These are phyloP conservation scores for Sanghuangporus sanghuang DNA, from an alignment of 1,284 basidiomycete species.

Conservation along the genomic window DNA sequence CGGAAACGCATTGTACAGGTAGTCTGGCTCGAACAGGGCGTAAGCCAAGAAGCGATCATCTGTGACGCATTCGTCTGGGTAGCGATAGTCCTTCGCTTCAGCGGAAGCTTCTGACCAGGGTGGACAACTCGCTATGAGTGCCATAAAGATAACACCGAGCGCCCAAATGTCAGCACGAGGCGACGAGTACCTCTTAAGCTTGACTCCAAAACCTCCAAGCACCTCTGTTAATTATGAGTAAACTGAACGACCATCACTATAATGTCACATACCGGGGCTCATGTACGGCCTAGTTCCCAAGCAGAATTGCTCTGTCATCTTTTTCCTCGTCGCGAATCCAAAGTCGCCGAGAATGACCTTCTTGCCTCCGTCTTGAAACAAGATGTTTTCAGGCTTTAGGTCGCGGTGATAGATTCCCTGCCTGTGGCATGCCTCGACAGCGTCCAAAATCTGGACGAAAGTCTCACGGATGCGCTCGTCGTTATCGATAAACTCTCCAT, in stretches of 20 bases:
- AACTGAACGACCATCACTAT: not conserved
- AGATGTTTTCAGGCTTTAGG: constrained; percentile 96
- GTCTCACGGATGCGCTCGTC: constrained; percentile 81
- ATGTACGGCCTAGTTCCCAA: constrained; percentile 97
- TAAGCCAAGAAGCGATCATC: constrained; percentile 65
- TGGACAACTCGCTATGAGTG: constrained; percentile 92
- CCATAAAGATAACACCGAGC: constrained; percentile 92
- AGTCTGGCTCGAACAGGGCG: constrained; percentile 58
- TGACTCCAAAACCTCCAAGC: not conserved
- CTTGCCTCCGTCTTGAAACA: constrained; percentile 75
- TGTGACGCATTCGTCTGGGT: too few relatives aligned
- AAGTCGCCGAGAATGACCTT: constrained; percentile 93
- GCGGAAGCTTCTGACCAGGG: constrained; percentile 93
- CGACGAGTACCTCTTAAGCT: constrained; percentile 44
- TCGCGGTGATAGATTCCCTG: constrained; percentile 96
- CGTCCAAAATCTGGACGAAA: constrained; percentile 90
- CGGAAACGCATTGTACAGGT: constrained; percentile 70
- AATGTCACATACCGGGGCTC: constrained; percentile 73
- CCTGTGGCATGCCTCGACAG: constrained; percentile 85
- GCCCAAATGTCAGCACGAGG: constrained; percentile 96
- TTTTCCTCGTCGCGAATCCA: constrained; percentile 91
- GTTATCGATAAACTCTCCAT: constrained; percentile 72
- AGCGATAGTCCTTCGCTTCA: too few relatives aligned
- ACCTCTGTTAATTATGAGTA: not conserved
- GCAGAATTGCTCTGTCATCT: constrained; percentile 85